Evolutionary conservation across 1,284 basidiomycete genomes (phyloP).

Genomic region (Heterobasidion occidentale): DNA sequence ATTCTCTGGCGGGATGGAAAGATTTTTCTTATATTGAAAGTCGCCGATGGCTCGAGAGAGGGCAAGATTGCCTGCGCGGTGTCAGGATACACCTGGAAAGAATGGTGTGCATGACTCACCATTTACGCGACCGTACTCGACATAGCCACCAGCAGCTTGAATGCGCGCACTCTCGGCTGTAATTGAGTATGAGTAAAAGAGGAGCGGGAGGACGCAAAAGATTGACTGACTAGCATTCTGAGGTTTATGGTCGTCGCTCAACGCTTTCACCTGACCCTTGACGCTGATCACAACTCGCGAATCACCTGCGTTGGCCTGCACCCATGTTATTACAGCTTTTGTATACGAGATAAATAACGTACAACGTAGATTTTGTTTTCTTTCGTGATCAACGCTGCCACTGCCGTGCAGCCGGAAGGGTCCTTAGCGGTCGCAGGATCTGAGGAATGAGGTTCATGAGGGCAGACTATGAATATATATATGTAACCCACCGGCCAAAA

Average conservation of each 20-base stretch:
- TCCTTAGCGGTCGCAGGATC: constrained; percentile 86
- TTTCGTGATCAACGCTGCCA: constrained; percentile 77
- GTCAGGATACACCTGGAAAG: neutral
- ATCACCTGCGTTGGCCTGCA: constrained; percentile 95
- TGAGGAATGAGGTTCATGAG: constrained; percentile 20
- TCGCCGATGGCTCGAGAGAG: constrained; percentile 94
- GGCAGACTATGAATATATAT: neutral
- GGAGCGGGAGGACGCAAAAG: neutral
- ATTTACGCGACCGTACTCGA: constrained; percentile 97
- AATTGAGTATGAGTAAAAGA: constrained; percentile 1
- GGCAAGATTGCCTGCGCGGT: constrained; percentile 82
- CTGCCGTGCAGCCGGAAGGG: constrained; percentile 95
- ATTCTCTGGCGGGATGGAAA: constrained; percentile 71
- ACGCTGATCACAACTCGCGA: constrained; percentile 88
- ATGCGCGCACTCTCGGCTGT: constrained; percentile 85
- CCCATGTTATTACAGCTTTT: neutral
- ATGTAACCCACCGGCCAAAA: constrained; percentile 65
- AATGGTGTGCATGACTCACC: constrained; percentile 43
- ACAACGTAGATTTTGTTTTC: constrained; percentile 80
- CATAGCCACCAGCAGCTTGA: constrained; percentile 89
- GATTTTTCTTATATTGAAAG: constrained; percentile 98
- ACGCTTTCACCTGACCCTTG: constrained; percentile 78
- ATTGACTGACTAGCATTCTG: constrained; percentile 65
- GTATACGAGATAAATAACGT: constrained; percentile 18
- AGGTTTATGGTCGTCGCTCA: constrained; percentile 97